These are phyloP conservation scores for Sphaerulina vaccinii DNA, from an alignment of 2,329 filamentous ascomycete species.

Conservation along the genomic window DNA sequence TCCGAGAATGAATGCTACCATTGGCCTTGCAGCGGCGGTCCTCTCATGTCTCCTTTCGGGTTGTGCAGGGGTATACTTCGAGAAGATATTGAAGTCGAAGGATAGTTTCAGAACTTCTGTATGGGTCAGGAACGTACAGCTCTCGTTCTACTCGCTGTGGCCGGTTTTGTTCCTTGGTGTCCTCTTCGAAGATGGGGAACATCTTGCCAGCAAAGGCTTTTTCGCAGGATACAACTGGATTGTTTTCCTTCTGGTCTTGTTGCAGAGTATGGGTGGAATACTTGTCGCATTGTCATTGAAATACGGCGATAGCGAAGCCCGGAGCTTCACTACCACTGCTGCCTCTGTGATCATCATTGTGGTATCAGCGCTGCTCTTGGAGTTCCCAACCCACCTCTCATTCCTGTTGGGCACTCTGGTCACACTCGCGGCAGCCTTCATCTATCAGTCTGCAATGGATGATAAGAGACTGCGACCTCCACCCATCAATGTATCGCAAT, in stretches of 20 bases:
- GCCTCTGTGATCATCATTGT: slow-evolving; percentile 86
- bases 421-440: slow-evolving; percentile 78
- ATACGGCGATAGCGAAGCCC: slow-evolving; percentile 84
- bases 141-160: slow-evolving; percentile 91
- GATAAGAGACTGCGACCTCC: slow-evolving; percentile 54
- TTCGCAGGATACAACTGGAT: slow-evolving; percentile 93
- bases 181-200: slow-evolving; percentile 79
- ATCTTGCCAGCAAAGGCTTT: slow-evolving; percentile 81
- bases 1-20: slow-evolving; percentile 69
- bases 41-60: slow-evolving; percentile 78
- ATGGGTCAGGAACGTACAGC: slow-evolving; percentile 92
- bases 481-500: slow-evolving; percentile 67
- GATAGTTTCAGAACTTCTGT: slow-evolving; percentile 66
- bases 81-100: slow-evolving; percentile 83
- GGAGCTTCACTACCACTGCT: slow-evolving; percentile 90
- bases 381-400: slow-evolving; percentile 68
- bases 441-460: slow-evolving; percentile 71
- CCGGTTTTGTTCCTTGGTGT: slow-evolving; percentile 85
- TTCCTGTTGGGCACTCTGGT: slow-evolving; percentile 77
- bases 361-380: slow-evolving; percentile 81
- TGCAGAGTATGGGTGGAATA: slow-evolving; percentile 82
- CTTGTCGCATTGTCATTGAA: slow-evolving; percentile 79
- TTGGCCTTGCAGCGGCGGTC: slow-evolving; percentile 76
- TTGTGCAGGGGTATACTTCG: slow-evolving; percentile 80
- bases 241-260: slow-evolving; percentile 79